Percentiles rank a stretch among this genome's conserved stretches.
phyloP scores from a whole-genome alignment of 768 basidiomycete genomes.

The Rhodosporidiobolus odoratus region DNA sequence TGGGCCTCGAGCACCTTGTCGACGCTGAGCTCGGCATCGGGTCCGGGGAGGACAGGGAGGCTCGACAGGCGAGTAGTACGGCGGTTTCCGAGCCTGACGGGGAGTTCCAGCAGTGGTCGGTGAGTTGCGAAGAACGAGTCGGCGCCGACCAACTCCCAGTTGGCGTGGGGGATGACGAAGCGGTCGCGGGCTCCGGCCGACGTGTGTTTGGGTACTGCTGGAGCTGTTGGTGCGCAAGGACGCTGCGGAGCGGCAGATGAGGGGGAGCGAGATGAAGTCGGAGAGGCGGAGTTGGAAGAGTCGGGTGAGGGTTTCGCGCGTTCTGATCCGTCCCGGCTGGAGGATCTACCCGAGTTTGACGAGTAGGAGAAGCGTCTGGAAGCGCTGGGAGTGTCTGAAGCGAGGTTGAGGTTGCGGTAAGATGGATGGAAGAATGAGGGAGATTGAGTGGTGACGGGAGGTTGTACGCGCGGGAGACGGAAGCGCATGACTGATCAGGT shows the following conservation, averaged over 20 bases:
- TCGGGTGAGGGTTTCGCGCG: background rate
- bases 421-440: background rate
- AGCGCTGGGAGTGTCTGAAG: background rate
- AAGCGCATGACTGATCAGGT: background rate
- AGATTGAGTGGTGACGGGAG: background rate
- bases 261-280: background rate
- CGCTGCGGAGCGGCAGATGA: slow-evolving; percentile 2
- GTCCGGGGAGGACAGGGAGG: background rate
- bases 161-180: slow-evolving; percentile 31
- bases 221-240: background rate
- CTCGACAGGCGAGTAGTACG: background rate
- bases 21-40: background rate
- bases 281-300: background rate
- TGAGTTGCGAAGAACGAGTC: slow-evolving; percentile 36
- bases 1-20: background rate
- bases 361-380: background rate
- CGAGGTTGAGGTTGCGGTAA: background rate
- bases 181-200: background rate
- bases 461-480: background rate
- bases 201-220: background rate
- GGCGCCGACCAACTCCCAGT: slow-evolving; percentile 14
- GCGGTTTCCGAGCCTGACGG: slow-evolving; percentile 20
- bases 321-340: background rate
- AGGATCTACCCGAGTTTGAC: background rate
- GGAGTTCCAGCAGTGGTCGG: slow-evolving; percentile 38